phyloP scores from a whole-genome alignment of 495 filamentous ascomycete species.

The Talaromyces nanjingensis region DNA sequence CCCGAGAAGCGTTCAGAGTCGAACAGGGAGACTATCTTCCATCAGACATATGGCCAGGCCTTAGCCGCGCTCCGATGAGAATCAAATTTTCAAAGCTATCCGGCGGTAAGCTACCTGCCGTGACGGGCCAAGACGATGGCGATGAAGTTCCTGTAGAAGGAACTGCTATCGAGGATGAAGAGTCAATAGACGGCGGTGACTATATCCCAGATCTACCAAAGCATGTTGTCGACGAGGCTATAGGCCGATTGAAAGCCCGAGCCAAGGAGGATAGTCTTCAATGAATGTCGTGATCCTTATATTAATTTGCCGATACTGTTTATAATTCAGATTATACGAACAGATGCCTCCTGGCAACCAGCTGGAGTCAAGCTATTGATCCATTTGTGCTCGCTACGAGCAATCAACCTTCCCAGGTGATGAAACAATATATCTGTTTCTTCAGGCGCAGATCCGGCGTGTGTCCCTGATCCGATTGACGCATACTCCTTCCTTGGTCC shows the following conservation, averaged over 20 bases:
- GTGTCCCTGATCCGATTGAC: background rate
- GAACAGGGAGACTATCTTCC: constrained; percentile 85
- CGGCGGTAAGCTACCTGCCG: constrained; percentile 24
- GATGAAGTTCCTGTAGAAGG: background rate
- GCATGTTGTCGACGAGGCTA: constrained; percentile 48
- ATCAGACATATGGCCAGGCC: constrained; percentile 80
- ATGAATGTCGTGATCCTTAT: background rate
- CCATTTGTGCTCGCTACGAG: background rate
- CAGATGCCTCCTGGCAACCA: no score
- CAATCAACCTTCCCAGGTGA: constrained; percentile 8
- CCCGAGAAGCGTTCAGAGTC: constrained; percentile 69
- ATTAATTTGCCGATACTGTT: background rate
- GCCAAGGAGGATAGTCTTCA: constrained; percentile 10
- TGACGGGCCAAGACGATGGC: background rate
- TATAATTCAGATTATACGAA: background rate
- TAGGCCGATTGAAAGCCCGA: constrained; percentile 29
- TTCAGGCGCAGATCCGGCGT: constrained; percentile 6
- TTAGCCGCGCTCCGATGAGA: constrained; percentile 51
- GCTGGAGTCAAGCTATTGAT: background rate
- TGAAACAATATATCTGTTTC: constrained; percentile 6
- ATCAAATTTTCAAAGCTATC: constrained; percentile 45
- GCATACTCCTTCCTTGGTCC: constrained; percentile 8
- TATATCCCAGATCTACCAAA: constrained; percentile 48
- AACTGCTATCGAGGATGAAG: background rate
- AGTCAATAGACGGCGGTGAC: constrained; percentile 25